A percentile compares a stretch with the other conserved stretches of the same genome.
Evolutionary conservation across 352 stramenopile genomes (phyloP).

Genomic region (Globisporangium splendens): DNA sequence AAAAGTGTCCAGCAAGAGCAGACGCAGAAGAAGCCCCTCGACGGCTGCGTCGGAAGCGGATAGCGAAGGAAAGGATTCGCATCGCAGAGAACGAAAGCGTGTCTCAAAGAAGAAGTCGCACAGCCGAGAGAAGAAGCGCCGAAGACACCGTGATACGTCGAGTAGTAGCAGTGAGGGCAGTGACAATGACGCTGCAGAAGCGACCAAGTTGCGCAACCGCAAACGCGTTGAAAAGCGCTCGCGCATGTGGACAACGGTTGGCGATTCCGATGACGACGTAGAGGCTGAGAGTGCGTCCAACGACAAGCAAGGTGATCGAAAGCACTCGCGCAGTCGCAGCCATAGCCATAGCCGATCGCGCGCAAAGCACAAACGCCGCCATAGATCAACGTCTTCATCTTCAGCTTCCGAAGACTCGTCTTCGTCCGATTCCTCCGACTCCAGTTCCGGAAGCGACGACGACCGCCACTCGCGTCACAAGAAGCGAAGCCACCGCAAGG

Average conservation of each 20-base stretch:
- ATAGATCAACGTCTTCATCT: slow-evolving; percentile 16
- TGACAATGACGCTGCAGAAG: slow-evolving; percentile 1
- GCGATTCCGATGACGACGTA: slow-evolving; percentile 3
- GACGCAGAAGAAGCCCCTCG: slow-evolving; percentile 2
- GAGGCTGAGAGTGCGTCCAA: neutral
- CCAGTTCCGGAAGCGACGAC: slow-evolving; percentile 17
- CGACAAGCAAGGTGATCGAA: slow-evolving; percentile 2
- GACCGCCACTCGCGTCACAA: slow-evolving; percentile 10
- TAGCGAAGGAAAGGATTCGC: neutral
- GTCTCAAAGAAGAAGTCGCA: slow-evolving; percentile 1
- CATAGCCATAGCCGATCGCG: slow-evolving; percentile 11
- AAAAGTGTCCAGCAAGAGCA: neutral
- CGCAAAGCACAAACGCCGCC: slow-evolving; percentile 5
- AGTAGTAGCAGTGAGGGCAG: slow-evolving; percentile 1
- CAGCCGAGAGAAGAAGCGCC: slow-evolving; percentile 2
- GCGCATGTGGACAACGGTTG: slow-evolving; percentile 10
- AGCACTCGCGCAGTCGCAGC: slow-evolving; percentile 14
- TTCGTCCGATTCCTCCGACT: slow-evolving; percentile 38
- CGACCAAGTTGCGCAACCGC: slow-evolving; percentile 5
- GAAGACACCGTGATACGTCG: neutral
- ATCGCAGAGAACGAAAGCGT: slow-evolving; percentile 1
- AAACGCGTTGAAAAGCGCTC: slow-evolving; percentile 7
- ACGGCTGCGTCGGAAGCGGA: neutral
- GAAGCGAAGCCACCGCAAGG: slow-evolving; percentile 21
- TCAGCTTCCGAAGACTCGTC: slow-evolving; percentile 29